Evolutionary conservation across 2,329 filamentous ascomycete genomes (phyloP), one percentile per base, ranked within the genome.

Genomic region (Calycina herbarum): DNA sequence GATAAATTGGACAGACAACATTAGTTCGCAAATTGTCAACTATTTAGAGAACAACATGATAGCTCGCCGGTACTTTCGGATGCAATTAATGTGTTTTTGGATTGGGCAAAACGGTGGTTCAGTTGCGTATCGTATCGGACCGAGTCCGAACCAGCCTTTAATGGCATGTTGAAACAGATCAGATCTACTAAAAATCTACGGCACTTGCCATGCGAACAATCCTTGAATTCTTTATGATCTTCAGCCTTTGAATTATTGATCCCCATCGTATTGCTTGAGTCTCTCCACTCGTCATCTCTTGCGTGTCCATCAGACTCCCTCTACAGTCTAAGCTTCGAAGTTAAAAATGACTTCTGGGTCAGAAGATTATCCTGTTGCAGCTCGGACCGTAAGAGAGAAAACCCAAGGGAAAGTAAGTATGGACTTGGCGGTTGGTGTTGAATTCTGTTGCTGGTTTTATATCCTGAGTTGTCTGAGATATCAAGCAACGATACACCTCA

Each of bases 231-330:
- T 11, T 27, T 27, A 13, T 24, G 48, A 54, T 54, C 20, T 24
- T 13, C 20, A 54, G 48, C 48, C 48, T 24, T 54, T 13, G 48
- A 13, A 24, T 54, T 5, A 54, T 54, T 13, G 48, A 13, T 24
- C 48, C n/a, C 20, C 20, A 54, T 54, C 48, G 20, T 11, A 54
- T 24, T 54, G 48, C 48, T 54, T 54, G 48, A 27, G 10, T 54
- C 48, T 54, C 20, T 24, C 48, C 48, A 54, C 48, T 54, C 20
- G 48, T 54, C 48, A 27, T 54, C 48, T 54, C 48, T 54, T 54
- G 48, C 10, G 20, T 54, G 48, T 24, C 48, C 20, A 13, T 54
- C 48, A 54, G 48, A 20, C 48, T 27, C 48, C 24, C 8, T 27
- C 48, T 54, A 27, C 48, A 11, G 45, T 27, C 48, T 54, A 54